These are phyloP conservation scores for Boletus pseudo-olivaceus DNA, from an alignment of 768 basidiomycete genomes.

Conservation along the genomic window DNA sequence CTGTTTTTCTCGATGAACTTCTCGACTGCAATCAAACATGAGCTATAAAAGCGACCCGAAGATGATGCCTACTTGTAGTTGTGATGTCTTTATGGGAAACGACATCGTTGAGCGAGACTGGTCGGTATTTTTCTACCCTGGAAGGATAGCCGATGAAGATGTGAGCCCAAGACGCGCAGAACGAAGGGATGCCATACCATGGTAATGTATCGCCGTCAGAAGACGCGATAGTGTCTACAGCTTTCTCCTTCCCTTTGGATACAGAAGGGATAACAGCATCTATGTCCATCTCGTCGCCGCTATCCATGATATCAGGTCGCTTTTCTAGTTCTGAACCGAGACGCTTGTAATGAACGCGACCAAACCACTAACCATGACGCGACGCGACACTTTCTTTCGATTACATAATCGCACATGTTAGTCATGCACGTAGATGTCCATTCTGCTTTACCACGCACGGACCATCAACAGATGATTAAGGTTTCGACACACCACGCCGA, in stretches of 20 bases:
- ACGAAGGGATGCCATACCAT: slow-evolving; percentile 52
- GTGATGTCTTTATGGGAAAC: slow-evolving; percentile 97
- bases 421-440: slow-evolving; percentile 7
- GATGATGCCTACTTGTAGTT: slow-evolving; percentile 65
- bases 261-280: slow-evolving; percentile 31
- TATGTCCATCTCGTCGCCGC: slow-evolving; percentile 51
- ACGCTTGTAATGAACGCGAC: background rate
- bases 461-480: slow-evolving; percentile 40
- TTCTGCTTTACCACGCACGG: slow-evolving; percentile 35
- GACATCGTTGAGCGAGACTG: slow-evolving; percentile 86
- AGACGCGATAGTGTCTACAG: slow-evolving; percentile 37
- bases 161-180: background rate
- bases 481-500: slow-evolving; percentile 17
- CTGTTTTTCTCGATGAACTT: slow-evolving; percentile 95
- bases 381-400: slow-evolving; percentile 19
- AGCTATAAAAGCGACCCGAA: background rate
- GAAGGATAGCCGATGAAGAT: background rate
- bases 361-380: slow-evolving; percentile 5
- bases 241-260: slow-evolving; percentile 73
- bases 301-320: slow-evolving; percentile 43
- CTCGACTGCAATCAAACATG: slow-evolving; percentile 60
- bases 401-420: slow-evolving; percentile 6
- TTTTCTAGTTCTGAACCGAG: background rate
- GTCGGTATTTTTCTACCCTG: slow-evolving; percentile 98
- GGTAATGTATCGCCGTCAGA: slow-evolving; percentile 70